Evolutionary conservation across 2,329 filamentous ascomycete genomes (phyloP).

Genomic region (Shiraia sp.): DNA sequence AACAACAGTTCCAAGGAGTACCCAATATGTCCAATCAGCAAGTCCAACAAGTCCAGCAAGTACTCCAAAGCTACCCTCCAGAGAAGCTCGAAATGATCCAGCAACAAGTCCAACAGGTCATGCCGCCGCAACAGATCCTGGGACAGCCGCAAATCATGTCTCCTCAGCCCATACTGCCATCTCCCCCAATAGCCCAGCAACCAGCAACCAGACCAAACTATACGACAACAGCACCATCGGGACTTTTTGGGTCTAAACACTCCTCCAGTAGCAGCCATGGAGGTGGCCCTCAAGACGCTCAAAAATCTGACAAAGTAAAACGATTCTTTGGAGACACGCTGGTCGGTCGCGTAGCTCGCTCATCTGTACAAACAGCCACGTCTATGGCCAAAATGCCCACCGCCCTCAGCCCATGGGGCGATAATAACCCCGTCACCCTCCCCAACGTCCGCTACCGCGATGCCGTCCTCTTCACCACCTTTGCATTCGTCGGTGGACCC

Average conservation of each 20-base stretch:
- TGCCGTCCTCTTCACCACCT: slow-evolving; percentile 44
- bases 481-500: slow-evolving; percentile 41
- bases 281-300: slow-evolving; percentile 30
- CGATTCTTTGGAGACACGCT: slow-evolving; percentile 45
- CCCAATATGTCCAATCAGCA: slow-evolving; percentile 32
- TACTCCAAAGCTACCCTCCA: slow-evolving; percentile 35
- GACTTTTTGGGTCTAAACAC: slow-evolving; percentile 29
- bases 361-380: slow-evolving; percentile 38
- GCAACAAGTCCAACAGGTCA: slow-evolving; percentile 33
- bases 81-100: slow-evolving; percentile 37
- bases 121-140: slow-evolving; percentile 13
- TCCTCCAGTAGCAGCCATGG: slow-evolving; percentile 15
- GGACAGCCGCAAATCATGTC: slow-evolving; percentile 4
- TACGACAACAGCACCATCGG: slow-evolving; percentile 28
- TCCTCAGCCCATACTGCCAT: slow-evolving; percentile 10
- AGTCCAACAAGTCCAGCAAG: slow-evolving; percentile 33
- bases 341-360: slow-evolving; percentile 41
- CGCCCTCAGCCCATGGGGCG: slow-evolving; percentile 42
- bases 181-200: slow-evolving; percentile 14
- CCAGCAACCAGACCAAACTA: slow-evolving; percentile 21
- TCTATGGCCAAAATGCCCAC: slow-evolving; percentile 40
- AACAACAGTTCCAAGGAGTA: slow-evolving; percentile 18
- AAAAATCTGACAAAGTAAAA: slow-evolving; percentile 33
- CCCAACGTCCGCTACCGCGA: slow-evolving; percentile 47
- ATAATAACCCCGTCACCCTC: slow-evolving; percentile 46